Conservation (phyloP, 2,329 filamentous ascomycete species). For the Exophiala sp. region DNA sequence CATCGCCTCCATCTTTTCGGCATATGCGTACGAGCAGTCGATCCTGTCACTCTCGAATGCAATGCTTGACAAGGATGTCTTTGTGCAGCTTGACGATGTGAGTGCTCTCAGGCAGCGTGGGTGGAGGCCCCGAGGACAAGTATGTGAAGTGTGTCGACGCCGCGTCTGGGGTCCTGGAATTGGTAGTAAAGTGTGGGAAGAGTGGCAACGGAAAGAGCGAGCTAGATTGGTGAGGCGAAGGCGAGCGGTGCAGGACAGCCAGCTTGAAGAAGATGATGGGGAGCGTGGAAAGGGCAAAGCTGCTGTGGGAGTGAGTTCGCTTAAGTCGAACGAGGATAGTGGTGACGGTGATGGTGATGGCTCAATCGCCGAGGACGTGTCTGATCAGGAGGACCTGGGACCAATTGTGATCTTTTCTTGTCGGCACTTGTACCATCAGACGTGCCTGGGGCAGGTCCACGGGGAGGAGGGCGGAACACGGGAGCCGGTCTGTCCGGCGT, state of each 20-base stretch:
- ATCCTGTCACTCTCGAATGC: slow-evolving; percentile 81
- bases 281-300: slow-evolving; percentile 24
- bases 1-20: slow-evolving; percentile 83
- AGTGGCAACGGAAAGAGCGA: slow-evolving; percentile 65
- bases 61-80: slow-evolving; percentile 83
- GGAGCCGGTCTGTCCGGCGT: slow-evolving; percentile 17
- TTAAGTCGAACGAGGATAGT: background rate
- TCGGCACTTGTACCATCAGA: slow-evolving; percentile 48
- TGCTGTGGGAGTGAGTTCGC: slow-evolving; percentile 1
- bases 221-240: slow-evolving; percentile 28
- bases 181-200: slow-evolving; percentile 70
- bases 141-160: slow-evolving; percentile 79
- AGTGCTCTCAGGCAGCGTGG: slow-evolving; percentile 73
- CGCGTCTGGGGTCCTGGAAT: slow-evolving; percentile 87
- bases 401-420: slow-evolving; percentile 47
- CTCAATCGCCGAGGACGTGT: background rate
- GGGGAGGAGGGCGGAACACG: slow-evolving; percentile 18
- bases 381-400: slow-evolving; percentile 15
- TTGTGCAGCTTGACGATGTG: slow-evolving; percentile 74
- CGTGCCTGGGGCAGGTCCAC: slow-evolving; percentile 38
- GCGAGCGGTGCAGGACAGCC: too few relatives aligned
- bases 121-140: slow-evolving; percentile 82
- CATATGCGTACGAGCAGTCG: slow-evolving; percentile 91
- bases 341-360: background rate
- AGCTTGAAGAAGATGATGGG: slow-evolving; percentile 14